A percentile compares a stretch with the other conserved stretches of the same genome.
These are phyloP conservation scores for Wallemia mellicola DNA, from an alignment of 1,284 basidiomycete species.

Conservation along the genomic window DNA sequence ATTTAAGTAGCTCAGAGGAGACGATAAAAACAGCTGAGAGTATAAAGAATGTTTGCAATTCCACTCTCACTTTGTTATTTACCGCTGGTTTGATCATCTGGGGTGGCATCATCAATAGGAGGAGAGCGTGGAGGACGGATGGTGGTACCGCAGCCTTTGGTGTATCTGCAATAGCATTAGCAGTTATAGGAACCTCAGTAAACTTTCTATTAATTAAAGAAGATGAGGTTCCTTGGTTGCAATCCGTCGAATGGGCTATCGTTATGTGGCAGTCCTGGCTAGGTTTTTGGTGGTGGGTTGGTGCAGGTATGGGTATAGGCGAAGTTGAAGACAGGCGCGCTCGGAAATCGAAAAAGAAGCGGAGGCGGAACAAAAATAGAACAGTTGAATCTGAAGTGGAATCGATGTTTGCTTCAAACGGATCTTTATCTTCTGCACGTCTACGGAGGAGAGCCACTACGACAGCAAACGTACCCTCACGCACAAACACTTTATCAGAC, in stretches of 20 bases:
- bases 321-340: constrained; percentile 23
- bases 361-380: not conserved
- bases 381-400: not conserved
- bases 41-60: constrained; percentile 79
- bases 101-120: constrained; percentile 68
- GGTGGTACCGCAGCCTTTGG: constrained; percentile 91
- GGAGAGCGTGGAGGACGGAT: constrained; percentile 75
- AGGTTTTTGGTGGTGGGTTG: constrained; percentile 96
- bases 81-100: constrained; percentile 66
- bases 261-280: constrained; percentile 16
- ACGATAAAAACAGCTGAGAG: constrained; percentile 36
- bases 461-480: not conserved
- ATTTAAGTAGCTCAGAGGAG: constrained; percentile 23
- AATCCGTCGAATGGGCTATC: constrained; percentile 43
- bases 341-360: constrained; percentile 5
- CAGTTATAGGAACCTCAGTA: constrained; percentile 44
- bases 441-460: not conserved
- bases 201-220: constrained; percentile 62
- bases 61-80: constrained; percentile 76
- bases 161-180: constrained; percentile 41
- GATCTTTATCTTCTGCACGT: not conserved
- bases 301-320: constrained; percentile 41
- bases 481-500: not conserved
- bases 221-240: constrained; percentile 59
- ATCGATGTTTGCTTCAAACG: not conserved